A percentile compares a stretch with the other conserved stretches of the same genome.
phyloP scores from a whole-genome alignment of 1,284 basidiomycete genomes.

The Rhodotorula sp. region DNA sequence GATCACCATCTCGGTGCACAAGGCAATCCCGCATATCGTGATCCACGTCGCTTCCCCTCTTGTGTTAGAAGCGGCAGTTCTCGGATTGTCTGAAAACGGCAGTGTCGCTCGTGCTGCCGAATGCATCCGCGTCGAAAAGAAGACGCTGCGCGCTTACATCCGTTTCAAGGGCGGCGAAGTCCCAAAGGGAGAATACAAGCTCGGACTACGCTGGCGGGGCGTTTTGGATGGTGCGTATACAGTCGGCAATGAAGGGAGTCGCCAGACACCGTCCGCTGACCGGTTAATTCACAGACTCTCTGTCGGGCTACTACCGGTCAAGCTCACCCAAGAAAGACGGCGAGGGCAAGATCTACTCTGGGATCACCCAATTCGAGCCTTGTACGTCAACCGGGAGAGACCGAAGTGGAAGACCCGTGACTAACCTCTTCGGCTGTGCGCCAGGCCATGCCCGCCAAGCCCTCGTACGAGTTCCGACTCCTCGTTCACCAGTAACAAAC shows the following conservation, averaged over 20 bases:
- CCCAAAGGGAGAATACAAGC: constrained; percentile 59
- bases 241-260: neutral
- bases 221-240: constrained; percentile 60
- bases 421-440: neutral
- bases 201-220: constrained; percentile 55
- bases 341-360: constrained; percentile 60
- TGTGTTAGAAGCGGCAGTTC: constrained; percentile 64
- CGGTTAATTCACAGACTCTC: neutral
- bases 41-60: constrained; percentile 63
- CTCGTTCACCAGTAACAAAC: too few relatives aligned
- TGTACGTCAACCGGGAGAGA: constrained; percentile 47
- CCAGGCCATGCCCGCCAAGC: constrained; percentile 54
- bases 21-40: constrained; percentile 62
- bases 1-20: constrained; percentile 66
- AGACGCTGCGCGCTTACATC: constrained; percentile 58
- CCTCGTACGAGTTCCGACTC: constrained; percentile 40
- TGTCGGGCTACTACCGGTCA: constrained; percentile 48
- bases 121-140: constrained; percentile 47
- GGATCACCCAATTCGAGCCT: constrained; percentile 60
- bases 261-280: neutral
- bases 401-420: neutral
- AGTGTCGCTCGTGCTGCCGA: constrained; percentile 38
- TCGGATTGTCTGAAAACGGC: constrained; percentile 59
- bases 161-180: constrained; percentile 58
- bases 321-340: constrained; percentile 61